phyloP scores from a whole-genome alignment of 1,139 yeast genomes.

The Candida pseudoviswanathii region DNA sequence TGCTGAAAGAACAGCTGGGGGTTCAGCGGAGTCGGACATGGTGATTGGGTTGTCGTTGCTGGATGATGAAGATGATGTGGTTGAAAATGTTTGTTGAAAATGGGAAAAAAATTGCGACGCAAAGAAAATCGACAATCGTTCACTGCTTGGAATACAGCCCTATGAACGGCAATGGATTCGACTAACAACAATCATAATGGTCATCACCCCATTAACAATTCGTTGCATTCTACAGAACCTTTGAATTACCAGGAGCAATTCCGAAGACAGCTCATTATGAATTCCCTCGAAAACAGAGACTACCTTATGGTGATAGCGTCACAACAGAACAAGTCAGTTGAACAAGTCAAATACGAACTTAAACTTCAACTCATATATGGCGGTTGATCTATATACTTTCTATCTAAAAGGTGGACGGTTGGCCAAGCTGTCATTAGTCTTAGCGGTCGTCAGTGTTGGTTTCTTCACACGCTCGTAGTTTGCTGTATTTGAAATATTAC shows the following conservation, averaged over 20 bases:
- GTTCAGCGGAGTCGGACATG: constrained; percentile 20
- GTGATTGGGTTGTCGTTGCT: constrained; percentile 4
- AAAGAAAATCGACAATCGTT: background rate
- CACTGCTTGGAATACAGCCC: too few species aligned
- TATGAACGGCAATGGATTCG: background rate
- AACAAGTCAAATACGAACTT: constrained; percentile 46
- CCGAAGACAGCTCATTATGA: constrained; percentile 41
- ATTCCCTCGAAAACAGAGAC: constrained; percentile 47
- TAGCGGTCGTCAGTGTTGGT: background rate
- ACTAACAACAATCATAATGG: background rate
- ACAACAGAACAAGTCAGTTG: constrained; percentile 46
- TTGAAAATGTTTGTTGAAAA: background rate
- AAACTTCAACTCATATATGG: constrained; percentile 22
- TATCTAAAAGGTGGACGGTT: constrained; percentile 28
- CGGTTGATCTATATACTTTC: constrained; percentile 7
- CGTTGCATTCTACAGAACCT: constrained; percentile 9
- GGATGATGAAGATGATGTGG: background rate
- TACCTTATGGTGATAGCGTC: constrained; percentile 45
- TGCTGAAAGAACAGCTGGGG: constrained; percentile 40
- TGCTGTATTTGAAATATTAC: constrained; percentile 14
- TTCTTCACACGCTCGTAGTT: constrained; percentile 4
- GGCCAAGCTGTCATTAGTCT: constrained; percentile 5
- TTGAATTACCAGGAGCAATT: constrained; percentile 40
- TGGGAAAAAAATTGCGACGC: background rate
- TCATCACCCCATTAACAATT: background rate